These are phyloP conservation scores for Pulveroboletus sp. DNA, from an alignment of 1,284 basidiomycete species.

Conservation along the genomic window DNA sequence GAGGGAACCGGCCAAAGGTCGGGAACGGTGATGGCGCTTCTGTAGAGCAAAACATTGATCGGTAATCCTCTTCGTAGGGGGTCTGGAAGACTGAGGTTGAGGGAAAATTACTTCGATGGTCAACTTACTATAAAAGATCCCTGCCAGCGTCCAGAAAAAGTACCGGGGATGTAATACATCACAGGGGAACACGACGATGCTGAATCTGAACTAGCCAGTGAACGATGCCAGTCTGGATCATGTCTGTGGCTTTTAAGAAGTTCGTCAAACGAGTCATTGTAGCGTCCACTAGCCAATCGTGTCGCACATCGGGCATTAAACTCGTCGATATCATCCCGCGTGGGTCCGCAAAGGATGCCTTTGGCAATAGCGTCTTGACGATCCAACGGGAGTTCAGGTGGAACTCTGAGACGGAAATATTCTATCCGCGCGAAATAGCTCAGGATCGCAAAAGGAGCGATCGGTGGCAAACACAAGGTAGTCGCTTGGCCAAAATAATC, in stretches of 20 bases:
- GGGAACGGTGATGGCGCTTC: slow-evolving; percentile 39
- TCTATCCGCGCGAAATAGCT: slow-evolving; percentile 49
- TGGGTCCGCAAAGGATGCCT: slow-evolving; percentile 39
- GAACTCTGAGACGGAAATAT: slow-evolving; percentile 36
- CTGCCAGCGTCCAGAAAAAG: slow-evolving; percentile 48
- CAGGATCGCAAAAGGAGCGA: slow-evolving; percentile 48
- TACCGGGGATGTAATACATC: slow-evolving; percentile 42
- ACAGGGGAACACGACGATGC: neutral
- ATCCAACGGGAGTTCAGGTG: slow-evolving; percentile 39
- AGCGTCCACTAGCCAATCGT: slow-evolving; percentile 29
- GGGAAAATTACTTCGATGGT: neutral
- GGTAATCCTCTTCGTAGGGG: slow-evolving; percentile 40
- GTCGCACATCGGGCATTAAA: slow-evolving; percentile 46
- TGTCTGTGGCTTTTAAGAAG: slow-evolving; percentile 34
- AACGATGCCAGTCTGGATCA: slow-evolving; percentile 37
- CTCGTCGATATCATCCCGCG: slow-evolving; percentile 45
- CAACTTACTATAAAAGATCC: slow-evolving; percentile 46
- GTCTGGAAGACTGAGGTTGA: slow-evolving; percentile 33
- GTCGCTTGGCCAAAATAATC: slow-evolving; percentile 45
- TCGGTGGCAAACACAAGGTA: slow-evolving; percentile 41
- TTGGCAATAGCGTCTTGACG: slow-evolving; percentile 28
- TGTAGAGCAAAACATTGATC: slow-evolving; percentile 36
- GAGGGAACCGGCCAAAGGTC: slow-evolving; percentile 41
- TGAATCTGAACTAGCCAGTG: slow-evolving; percentile 13
- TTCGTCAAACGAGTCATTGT: slow-evolving; percentile 26